Evolutionary conservation across 176 grass and related monocot genomes (phyloP), one percentile per base, ranked within the genome.

Genomic region (Eleusine indica): DNA sequence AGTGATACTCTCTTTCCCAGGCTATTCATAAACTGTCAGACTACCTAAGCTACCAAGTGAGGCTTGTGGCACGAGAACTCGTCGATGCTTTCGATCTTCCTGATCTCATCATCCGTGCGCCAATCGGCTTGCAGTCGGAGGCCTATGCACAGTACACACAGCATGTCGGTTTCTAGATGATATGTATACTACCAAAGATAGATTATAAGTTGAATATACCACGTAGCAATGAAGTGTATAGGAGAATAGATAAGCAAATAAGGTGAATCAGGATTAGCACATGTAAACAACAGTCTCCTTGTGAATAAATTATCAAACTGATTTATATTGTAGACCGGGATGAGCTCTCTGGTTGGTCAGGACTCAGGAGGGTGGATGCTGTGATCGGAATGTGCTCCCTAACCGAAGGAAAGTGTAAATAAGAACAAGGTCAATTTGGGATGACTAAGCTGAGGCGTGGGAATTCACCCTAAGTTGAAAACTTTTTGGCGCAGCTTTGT

Each of bases 11-110:
- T 25, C 14, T 21, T 28, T 39, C 22, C 73, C 87, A 99, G 96
- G 96, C 96, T 53, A 96, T 99, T 79, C 91, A 99, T 69, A 99
- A 99, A 72, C 62, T 99, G 28, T 83, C 86, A 63, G 91, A 99
- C 74, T 99, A 99, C 76, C 83, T 99, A 28, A 93, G 96, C 83
- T 99, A 91, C 87, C 96, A 99, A 84, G 93, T 96, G 58, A 95
- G 93, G 68, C 89, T 94, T 35, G 87, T 99, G 22, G 89, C 93
- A 0, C 70, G 63, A 71, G 96, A 99, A 86, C 90, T 99, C 2
- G 83, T 96, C 0, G 91, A 96, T 5, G 93, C 93, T 7, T 99
- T 99, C 12, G 91, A 99, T 86, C 74, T 99, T 74, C 93, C 93
- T 13, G 96, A 99, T 86, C 35, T 87, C 25, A 81, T 96, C 81